These are phyloP conservation scores for Styphnolobium japonicum DNA, from an alignment of 306 rosid genomes.

Conservation along the genomic window DNA sequence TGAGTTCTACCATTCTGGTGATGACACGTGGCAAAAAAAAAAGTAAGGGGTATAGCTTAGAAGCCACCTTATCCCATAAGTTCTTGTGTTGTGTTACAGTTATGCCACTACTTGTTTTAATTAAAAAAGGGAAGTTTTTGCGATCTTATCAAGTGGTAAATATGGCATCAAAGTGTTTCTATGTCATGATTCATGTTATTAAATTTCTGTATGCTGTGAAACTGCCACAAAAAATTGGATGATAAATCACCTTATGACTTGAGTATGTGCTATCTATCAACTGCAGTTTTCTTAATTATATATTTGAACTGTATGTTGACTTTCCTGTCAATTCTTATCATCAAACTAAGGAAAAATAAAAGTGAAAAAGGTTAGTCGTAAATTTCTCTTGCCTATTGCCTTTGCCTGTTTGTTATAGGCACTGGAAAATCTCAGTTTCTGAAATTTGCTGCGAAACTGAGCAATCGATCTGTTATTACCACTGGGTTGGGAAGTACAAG, in stretches of 20 bases:
- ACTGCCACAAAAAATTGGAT: constrained; percentile 11
- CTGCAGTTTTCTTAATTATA: constrained; percentile 13
- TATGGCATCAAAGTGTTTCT: not conserved
- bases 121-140: not conserved
- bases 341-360: not conserved
- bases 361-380: not conserved
- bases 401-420: constrained; percentile 41
- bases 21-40: not conserved
- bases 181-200: not conserved
- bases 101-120: constrained; percentile 4
- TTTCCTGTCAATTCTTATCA: constrained; percentile 9
- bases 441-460: constrained; percentile 89
- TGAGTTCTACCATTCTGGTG: constrained; percentile 10
- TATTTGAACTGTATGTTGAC: constrained; percentile 17
- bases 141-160: not conserved
- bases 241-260: constrained; percentile 1
- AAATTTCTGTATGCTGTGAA: constrained; percentile 15
- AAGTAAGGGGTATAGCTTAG: not conserved
- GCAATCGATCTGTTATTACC: constrained; percentile 93
- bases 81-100: not conserved
- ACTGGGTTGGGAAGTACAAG: constrained; percentile 99
- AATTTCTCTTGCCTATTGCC: constrained; percentile 3
- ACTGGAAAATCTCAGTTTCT: constrained; percentile 96
- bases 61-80: not conserved
- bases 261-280: constrained; percentile 17